Base-by-base conservation (phyloP, 495 filamentous ascomycete genomes). In the Neurospora sp. region DNA sequence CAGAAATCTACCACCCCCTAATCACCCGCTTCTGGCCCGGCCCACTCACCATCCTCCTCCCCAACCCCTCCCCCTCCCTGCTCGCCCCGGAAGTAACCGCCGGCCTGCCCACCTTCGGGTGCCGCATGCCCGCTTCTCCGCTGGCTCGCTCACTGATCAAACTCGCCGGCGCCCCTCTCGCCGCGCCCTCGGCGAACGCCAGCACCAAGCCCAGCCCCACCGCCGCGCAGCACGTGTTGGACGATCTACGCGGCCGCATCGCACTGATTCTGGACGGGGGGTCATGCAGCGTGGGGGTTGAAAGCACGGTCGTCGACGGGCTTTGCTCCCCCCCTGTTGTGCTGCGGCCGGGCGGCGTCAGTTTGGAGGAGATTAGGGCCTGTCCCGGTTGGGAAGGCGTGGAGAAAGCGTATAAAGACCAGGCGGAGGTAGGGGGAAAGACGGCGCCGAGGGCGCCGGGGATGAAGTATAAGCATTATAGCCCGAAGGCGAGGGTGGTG, bases 381-480 rank as follows among this genome's bases (percentile, higher is more conserved):
- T 35, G 94, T 89, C 78, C 81, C 87, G 95, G 94, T 4, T 99
- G 96, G 96, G 90, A 93, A 77, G 84, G 87, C 69, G 90, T 93
- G 3, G 83, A 83, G 72, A 85, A 91, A 39, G 95, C 88, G 48
- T 97, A 97, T 79, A 87, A 88, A 73, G 93, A 97, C 75, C 78
- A 80, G 31, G 84, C 85, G 18, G 87, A 90, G 75, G 75, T 79
- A 18, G 87, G 83, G 2, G 77, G 87, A 78, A 44, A 40, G 69
- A 80, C 84, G 71, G 83, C 85, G 31, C 95, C 96, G 7, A 88
- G 91, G 71, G 94, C 95, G 3, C 96, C 96, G 10, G 96, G 96
- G 3, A 99, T 99, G 96, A 99, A 99, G 79, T 99, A 99, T 81
- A 91, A 94, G 76, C 96, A 99, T 80, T 99, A 99, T 78, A 96